These are phyloP conservation scores for Leccinum cinnamomeum DNA, from an alignment of 1,284 basidiomycete species.

Conservation along the genomic window DNA sequence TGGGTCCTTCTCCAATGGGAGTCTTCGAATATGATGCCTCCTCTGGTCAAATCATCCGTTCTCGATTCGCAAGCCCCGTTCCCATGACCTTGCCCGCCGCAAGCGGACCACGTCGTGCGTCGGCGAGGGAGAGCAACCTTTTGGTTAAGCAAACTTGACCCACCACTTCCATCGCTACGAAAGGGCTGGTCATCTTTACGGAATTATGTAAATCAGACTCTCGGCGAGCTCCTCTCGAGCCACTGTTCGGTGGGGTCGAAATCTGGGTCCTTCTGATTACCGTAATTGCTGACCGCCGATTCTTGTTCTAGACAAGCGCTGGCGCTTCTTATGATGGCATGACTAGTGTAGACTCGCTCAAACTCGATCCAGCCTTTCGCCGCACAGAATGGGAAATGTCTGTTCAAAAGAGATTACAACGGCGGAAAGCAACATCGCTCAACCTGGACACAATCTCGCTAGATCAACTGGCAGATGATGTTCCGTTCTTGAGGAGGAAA, in stretches of 20 bases:
- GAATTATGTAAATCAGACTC: too few relatives aligned
- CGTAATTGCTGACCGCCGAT: too few relatives aligned
- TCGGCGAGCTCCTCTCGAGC: too few relatives aligned
- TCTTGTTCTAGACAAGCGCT: not conserved
- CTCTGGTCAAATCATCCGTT: conserved; percentile 55
- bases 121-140: too few relatives aligned
- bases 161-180: too few relatives aligned
- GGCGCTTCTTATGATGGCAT: too few relatives aligned
- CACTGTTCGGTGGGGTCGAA: too few relatives aligned
- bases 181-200: too few relatives aligned
- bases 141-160: too few relatives aligned
- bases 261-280: too few relatives aligned
- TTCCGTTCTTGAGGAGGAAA: conserved; percentile 42
- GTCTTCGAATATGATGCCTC: conserved; percentile 57
- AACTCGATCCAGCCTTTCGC: conserved; percentile 61
- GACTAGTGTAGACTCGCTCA: conserved; percentile 50
- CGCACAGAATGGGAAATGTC: conserved; percentile 57
- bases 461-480: conserved; percentile 37
- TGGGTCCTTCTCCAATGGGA: conserved; percentile 76
- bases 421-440: conserved; percentile 44
- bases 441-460: conserved; percentile 29
- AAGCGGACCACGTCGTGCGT: too few relatives aligned
- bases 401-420: conserved; percentile 47
- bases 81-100: too few relatives aligned
- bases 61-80: conserved; percentile 6